A percentile compares a stretch with the other conserved stretches of the same genome.
Evolutionary conservation across 2,329 filamentous ascomycete genomes (phyloP).

Genomic region (Penicillium olsonii): DNA sequence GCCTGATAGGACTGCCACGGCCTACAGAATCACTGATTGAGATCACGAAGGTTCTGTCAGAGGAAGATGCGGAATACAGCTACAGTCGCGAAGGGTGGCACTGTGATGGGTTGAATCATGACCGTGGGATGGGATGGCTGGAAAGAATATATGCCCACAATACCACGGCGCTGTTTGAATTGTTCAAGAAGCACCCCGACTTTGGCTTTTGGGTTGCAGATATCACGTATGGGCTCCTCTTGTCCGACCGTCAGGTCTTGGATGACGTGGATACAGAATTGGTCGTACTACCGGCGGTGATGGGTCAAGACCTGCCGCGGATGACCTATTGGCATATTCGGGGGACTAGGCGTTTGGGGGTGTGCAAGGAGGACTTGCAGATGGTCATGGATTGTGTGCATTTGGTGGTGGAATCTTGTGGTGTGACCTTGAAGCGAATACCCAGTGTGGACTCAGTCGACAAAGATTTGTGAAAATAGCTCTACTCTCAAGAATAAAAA

Average conservation of each 20-base stretch:
- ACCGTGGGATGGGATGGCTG: constrained; percentile 56
- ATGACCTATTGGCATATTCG: constrained; percentile 44
- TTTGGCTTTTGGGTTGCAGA: constrained; percentile 75
- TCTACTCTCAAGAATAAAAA: not conserved
- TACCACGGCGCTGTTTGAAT: constrained; percentile 20
- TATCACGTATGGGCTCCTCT: constrained; percentile 62
- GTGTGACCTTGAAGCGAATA: constrained; percentile 9
- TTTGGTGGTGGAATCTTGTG: constrained; percentile 13
- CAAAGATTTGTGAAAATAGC: not conserved
- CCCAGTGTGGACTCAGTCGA: constrained; percentile 2
- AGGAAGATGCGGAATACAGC: constrained; percentile 56
- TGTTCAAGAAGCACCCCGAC: constrained; percentile 21
- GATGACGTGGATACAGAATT: constrained; percentile 41
- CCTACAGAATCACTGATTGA: constrained; percentile 58
- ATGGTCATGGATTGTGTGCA: constrained; percentile 18
- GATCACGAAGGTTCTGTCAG: constrained; percentile 50
- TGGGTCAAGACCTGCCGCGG: constrained; percentile 38
- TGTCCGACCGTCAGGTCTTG: constrained; percentile 39
- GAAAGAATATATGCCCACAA: constrained; percentile 56
- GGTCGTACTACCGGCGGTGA: constrained; percentile 40
- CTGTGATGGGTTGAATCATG: constrained; percentile 53
- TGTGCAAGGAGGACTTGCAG: constrained; percentile 39
- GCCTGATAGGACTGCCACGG: constrained; percentile 59
- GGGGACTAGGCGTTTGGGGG: constrained; percentile 37
- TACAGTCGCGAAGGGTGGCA: constrained; percentile 58